Conservation (phyloP, 768 basidiomycete genomes). For the Omphalotus guepiniiformis region DNA sequence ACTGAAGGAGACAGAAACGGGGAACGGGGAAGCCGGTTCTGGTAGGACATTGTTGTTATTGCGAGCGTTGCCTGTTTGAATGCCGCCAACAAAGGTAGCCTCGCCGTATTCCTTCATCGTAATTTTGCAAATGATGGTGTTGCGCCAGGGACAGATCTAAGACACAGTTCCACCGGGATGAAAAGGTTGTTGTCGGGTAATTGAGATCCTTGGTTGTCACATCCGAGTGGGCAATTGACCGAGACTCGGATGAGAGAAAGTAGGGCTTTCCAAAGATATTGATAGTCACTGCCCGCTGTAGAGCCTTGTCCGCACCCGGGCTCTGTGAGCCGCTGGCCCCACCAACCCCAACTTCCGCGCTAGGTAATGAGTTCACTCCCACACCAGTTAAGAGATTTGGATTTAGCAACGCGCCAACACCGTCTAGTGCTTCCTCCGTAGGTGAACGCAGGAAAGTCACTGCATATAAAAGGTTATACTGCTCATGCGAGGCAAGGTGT, state of each 20-base stretch:
- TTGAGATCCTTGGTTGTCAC: constrained; percentile 14
- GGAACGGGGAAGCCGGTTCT: constrained; percentile 80
- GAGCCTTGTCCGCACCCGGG: constrained; percentile 31
- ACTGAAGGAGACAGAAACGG: constrained; percentile 31
- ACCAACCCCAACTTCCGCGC: constrained; percentile 14
- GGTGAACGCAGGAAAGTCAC: constrained; percentile 76
- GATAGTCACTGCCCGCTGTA: constrained; percentile 78
- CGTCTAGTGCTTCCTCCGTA: constrained; percentile 46
- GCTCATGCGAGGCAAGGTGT: constrained; percentile 75
- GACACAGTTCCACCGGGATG: constrained; percentile 87
- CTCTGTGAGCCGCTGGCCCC: not conserved
- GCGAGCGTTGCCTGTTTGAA: constrained; percentile 10
- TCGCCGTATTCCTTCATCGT: not conserved
- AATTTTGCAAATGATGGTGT: constrained; percentile 12
- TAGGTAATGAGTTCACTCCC: constrained; percentile 2
- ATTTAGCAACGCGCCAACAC: constrained; percentile 20
- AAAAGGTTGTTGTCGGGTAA: constrained; percentile 73
- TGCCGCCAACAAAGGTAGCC: constrained; percentile 20
- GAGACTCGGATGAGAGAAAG: too few relatives aligned
- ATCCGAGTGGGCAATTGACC: constrained; percentile 3
- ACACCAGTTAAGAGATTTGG: not conserved
- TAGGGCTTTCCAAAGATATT: constrained; percentile 74
- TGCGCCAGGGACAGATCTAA: constrained; percentile 57
- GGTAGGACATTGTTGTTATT: constrained; percentile 47
- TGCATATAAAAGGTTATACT: constrained; percentile 86